Conservation (phyloP, 148 eudicot species). For the Polygonum aviculare region DNA sequence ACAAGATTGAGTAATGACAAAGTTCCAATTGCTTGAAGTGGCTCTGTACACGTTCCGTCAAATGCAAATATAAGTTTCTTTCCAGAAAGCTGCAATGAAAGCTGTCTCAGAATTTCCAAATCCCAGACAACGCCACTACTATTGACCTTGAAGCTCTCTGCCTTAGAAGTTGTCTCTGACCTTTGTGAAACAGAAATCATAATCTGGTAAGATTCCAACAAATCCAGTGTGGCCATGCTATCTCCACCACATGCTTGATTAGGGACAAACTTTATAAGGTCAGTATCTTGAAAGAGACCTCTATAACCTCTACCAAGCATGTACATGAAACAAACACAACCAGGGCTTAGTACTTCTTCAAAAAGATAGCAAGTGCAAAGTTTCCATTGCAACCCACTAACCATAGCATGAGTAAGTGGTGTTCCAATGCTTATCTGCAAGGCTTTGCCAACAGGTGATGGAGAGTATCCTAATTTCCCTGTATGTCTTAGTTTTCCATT, state of each 20-base stretch:
- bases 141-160: conserved; percentile 50
- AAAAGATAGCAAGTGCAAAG: conserved; percentile 88
- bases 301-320: conserved; percentile 98
- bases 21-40: conserved; percentile 64
- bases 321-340: conserved; percentile 92
- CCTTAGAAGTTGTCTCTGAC: conserved; percentile 57
- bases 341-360: conserved; percentile 89
- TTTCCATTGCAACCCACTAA: conserved; percentile 81
- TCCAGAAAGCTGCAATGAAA: conserved; percentile 77
- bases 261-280: conserved; percentile 82
- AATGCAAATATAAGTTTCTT: conserved; percentile 96
- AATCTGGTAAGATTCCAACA: conserved; percentile 65
- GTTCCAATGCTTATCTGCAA: conserved; percentile 92
- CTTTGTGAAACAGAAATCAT: conserved; percentile 52
- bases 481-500: conserved; percentile 89
- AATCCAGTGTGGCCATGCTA: conserved; percentile 91
- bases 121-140: conserved; percentile 98
- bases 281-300: conserved; percentile 92
- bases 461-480: conserved; percentile 92
- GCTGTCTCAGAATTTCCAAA: conserved; percentile 75
- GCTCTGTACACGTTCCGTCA: conserved; percentile 86
- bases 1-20: conserved; percentile 90
- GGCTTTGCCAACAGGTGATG: conserved; percentile 85
- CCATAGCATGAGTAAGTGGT: conserved; percentile 56
- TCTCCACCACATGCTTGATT: conserved; percentile 98